Evolutionary conservation across 2,329 filamentous ascomycete species (phyloP).

Genomic region (Neopestalotiopsis sp.): DNA sequence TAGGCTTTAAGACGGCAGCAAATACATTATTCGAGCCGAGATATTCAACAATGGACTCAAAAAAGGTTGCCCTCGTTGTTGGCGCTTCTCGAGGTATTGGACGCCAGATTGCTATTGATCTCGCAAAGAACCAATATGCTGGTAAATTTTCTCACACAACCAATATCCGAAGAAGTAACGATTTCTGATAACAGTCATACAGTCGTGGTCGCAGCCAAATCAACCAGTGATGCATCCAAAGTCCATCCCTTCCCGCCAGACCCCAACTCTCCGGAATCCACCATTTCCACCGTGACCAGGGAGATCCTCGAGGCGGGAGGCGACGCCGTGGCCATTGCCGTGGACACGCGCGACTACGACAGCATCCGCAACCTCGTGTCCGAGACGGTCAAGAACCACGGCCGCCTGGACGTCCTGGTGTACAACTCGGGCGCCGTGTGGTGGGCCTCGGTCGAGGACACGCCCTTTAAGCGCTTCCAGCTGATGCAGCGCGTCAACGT

Average conservation of each 20-base stretch:
- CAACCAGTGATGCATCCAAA: slow-evolving; percentile 65
- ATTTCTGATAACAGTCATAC: not conserved
- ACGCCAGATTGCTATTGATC: slow-evolving; percentile 77
- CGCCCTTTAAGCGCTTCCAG: slow-evolving; percentile 76
- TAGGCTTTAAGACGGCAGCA: not conserved
- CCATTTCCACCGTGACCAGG: slow-evolving; percentile 78
- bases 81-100: slow-evolving; percentile 83
- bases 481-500: slow-evolving; percentile 78
- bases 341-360: slow-evolving; percentile 71
- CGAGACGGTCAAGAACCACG: slow-evolving; percentile 60
- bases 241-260: slow-evolving; percentile 71
- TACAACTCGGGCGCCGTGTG: slow-evolving; percentile 89
- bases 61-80: slow-evolving; percentile 71
- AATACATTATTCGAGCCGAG: too few relatives aligned
- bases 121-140: slow-evolving; percentile 72
- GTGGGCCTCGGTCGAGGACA: slow-evolving; percentile 78
- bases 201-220: slow-evolving; percentile 82
- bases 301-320: slow-evolving; percentile 73
- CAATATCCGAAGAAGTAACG: not conserved
- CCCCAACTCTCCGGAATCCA: slow-evolving; percentile 76
- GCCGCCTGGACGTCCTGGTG: slow-evolving; percentile 73
- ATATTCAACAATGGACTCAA: slow-evolving; percentile 16
- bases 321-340: slow-evolving; percentile 67
- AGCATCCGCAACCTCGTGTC: slow-evolving; percentile 66
- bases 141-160: slow-evolving; percentile 50